A percentile compares a stretch with the other conserved stretches of the same genome.
phyloP scores from a whole-genome alignment of 2,329 filamentous ascomycete species.

The Colletotrichum navitas region DNA sequence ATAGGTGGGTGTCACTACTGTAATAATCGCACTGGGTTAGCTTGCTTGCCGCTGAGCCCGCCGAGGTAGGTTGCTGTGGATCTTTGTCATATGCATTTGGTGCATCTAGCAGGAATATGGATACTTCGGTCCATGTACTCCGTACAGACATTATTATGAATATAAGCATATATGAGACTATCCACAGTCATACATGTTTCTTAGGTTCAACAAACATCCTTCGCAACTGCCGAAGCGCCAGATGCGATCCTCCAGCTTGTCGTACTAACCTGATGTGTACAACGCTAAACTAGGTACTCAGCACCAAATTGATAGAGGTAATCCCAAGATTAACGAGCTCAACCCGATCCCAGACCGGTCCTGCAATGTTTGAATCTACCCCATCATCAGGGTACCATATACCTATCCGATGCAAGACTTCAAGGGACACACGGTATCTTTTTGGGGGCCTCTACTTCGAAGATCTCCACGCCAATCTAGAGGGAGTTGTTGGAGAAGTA shows the following conservation, averaged over 20 bases:
- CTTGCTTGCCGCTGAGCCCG: neutral
- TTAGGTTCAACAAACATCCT: neutral
- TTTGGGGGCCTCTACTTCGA: too few species aligned
- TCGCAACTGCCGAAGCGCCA: neutral
- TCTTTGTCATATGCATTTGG: neutral
- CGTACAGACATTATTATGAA: neutral
- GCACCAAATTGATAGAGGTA: too few species aligned
- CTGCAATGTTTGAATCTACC: too few species aligned
- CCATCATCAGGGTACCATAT: too few species aligned
- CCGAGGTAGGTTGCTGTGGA: neutral
- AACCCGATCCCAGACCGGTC: too few species aligned
- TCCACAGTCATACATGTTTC: neutral
- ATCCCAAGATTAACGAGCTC: too few species aligned
- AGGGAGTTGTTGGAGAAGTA: too few species aligned
- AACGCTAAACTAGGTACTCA: too few species aligned
- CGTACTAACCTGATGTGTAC: too few species aligned
- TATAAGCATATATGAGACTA: neutral
- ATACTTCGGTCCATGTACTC: neutral
- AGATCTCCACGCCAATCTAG: too few species aligned
- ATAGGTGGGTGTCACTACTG: neutral
- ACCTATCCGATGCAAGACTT: too few species aligned
- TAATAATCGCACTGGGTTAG: neutral
- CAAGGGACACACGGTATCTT: too few species aligned
- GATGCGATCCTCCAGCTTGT: neutral
- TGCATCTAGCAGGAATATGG: neutral